These are phyloP conservation scores for Syzygium oleosum DNA, from an alignment of 345 rosid genomes.

Conservation along the genomic window DNA sequence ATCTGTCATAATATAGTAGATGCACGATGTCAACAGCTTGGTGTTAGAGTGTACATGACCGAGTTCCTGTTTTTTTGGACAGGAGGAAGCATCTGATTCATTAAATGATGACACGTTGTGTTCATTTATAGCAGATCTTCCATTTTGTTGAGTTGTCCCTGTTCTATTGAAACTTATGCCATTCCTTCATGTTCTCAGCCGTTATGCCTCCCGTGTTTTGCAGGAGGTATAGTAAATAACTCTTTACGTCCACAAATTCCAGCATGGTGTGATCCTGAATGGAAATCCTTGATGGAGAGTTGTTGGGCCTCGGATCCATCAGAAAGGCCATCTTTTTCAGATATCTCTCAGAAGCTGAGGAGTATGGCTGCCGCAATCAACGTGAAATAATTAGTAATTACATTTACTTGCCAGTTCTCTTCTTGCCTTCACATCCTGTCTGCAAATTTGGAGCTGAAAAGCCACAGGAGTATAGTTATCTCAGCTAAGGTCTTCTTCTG, in stretches of 20 bases:
- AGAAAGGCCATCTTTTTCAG: constrained; percentile 90
- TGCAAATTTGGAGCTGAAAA: neutral
- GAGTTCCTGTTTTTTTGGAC: neutral
- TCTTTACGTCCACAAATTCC: constrained; percentile 90
- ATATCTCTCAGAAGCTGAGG: constrained; percentile 83
- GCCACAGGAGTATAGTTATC: neutral
- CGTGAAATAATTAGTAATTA: constrained; percentile 37
- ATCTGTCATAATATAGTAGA: neutral
- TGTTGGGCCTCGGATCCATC: constrained; percentile 88
- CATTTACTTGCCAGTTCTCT: neutral
- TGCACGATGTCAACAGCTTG: neutral
- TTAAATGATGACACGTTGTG: neutral
- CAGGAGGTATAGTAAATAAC: constrained; percentile 96
- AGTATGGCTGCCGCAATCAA: constrained; percentile 95
- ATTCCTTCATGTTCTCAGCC: neutral
- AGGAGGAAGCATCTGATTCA: neutral
- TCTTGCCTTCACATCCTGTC: neutral
- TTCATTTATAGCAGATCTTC: neutral
- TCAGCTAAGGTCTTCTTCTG: neutral
- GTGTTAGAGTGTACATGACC: neutral
- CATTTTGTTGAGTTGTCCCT: neutral
- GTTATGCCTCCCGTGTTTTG: neutral
- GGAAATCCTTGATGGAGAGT: constrained; percentile 89
- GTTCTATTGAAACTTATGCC: neutral
- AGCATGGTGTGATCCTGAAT: constrained; percentile 97